These are phyloP conservation scores for Phytophthora uliginosa DNA, from an alignment of 352 stramenopile species.

Conservation along the genomic window DNA sequence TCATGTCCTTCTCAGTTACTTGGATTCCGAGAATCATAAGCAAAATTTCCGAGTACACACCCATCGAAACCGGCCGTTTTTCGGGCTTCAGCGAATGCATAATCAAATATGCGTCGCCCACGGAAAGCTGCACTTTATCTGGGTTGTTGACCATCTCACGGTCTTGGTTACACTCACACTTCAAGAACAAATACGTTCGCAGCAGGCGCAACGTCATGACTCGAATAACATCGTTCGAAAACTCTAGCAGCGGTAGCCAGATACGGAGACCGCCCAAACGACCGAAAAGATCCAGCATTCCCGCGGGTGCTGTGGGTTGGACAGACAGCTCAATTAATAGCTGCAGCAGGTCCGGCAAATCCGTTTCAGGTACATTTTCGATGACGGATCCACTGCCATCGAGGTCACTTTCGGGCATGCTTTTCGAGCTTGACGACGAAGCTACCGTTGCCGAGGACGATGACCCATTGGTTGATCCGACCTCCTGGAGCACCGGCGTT, in stretches of 20 bases:
- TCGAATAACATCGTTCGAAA: constrained; percentile 74
- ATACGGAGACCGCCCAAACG: constrained; percentile 83
- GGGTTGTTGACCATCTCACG: constrained; percentile 68
- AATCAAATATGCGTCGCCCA: constrained; percentile 85
- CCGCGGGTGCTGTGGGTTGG: constrained; percentile 72
- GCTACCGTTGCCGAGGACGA: constrained; percentile 55
- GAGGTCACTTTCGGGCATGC: constrained; percentile 69
- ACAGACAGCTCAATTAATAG: constrained; percentile 84
- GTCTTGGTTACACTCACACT: constrained; percentile 76
- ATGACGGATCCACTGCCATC: constrained; percentile 71
- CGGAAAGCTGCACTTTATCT: constrained; percentile 84
- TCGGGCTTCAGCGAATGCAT: constrained; percentile 82
- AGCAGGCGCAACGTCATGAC: constrained; percentile 87
- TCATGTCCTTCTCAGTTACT: constrained; percentile 70
- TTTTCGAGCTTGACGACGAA: constrained; percentile 54
- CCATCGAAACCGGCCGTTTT: constrained; percentile 74
- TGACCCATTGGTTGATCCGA: constrained; percentile 40
- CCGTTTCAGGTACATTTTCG: constrained; percentile 79
- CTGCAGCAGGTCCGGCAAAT: constrained; percentile 82
- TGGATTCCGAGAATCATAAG: constrained; percentile 80
- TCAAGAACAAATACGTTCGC: constrained; percentile 83
- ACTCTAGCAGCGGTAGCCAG: constrained; percentile 84
- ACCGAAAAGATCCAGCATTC: constrained; percentile 81
- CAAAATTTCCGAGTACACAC: constrained; percentile 84
- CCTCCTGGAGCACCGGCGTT: constrained; percentile 61